Percentiles rank a stretch among this genome's conserved stretches.
Evolutionary conservation across 371 early-diverging fungal species (phyloP).

Genomic region (Blyttiomyces sp.): DNA sequence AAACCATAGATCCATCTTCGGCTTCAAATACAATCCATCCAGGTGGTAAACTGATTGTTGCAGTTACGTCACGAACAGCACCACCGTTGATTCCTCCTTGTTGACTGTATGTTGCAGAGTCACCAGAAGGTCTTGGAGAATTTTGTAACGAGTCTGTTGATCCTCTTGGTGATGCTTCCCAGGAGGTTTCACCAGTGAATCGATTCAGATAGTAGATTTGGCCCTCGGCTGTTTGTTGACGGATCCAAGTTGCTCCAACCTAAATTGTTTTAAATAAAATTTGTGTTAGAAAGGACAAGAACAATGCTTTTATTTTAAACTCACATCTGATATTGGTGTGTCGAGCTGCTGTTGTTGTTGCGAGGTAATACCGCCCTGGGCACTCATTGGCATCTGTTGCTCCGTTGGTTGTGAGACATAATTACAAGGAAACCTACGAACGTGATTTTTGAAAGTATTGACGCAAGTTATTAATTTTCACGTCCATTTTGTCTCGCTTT

Average conservation of each 20-base stretch:
- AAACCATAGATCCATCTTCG: constrained; percentile 33
- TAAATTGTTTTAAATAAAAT: neutral
- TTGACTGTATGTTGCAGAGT: too few relatives aligned
- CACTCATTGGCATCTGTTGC: constrained; percentile 3
- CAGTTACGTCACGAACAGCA: too few relatives aligned
- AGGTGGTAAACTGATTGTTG: constrained; percentile 15
- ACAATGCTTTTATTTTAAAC: neutral
- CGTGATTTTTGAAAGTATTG: neutral
- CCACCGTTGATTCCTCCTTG: too few relatives aligned
- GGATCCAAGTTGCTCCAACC: constrained; percentile 17
- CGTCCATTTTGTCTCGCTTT: neutral
- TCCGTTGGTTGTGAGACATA: constrained; percentile 52
- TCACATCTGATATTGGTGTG: neutral
- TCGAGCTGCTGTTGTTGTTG: neutral
- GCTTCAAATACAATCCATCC: constrained; percentile 34
- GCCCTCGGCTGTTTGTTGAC: constrained; percentile 28
- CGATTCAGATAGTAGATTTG: constrained; percentile 25
- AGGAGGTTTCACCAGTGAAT: constrained; percentile 27
- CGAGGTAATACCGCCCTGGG: neutral
- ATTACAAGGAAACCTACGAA: constrained; percentile 78
- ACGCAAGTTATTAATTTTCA: neutral
- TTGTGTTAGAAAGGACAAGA: neutral
- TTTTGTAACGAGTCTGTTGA: constrained; percentile 1
- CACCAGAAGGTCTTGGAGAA: constrained; percentile 1
- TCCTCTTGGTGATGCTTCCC: constrained; percentile 7